Evolutionary conservation across 495 filamentous ascomycete species (phyloP), one percentile per base, ranked within the genome.

Genomic region (Staphylotrichum tortipilum): DNA sequence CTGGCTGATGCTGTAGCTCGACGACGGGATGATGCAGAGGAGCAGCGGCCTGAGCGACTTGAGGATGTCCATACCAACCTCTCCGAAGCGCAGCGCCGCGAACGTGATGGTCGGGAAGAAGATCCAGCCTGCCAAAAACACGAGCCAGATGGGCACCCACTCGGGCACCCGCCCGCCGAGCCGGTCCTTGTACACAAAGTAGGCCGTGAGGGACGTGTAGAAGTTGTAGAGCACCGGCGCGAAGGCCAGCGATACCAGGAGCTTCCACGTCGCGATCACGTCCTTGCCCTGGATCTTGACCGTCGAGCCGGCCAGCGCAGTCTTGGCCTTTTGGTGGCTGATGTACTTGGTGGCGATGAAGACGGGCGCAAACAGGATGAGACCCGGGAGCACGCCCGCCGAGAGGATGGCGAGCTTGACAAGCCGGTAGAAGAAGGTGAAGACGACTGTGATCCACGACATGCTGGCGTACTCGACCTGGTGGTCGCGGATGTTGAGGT

Each of bases 211-310:
- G 24, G 77, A 66, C 5, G 86, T 85, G 66, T 95, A 96, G 31
- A 81, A 74, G 47, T 83, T 81, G 65, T 97, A 96, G 4, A 95
- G 73, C 6, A 88, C 69, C 0, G 92, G 92, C 7, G 90, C 87
- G 57, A 99, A 82, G 12, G 82, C 89, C 59, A 97, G 74, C 26
- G 91, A 80, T 21, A 97, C 90, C 8, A 99, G 81, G 11, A 99
- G 77, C 65, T 99, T 99, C 92, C 92, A 99, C 0, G 92, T 97
- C 0, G 92, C 92, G 74, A 99, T 91, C 21, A 99, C 92, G 65
- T 99, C 92, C 29, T 83, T 79, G 15, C 87, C 92, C 63, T 94
- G 84, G 23, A 99, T 78, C 63, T 99, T 99, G 54, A 99, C 92
- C 2, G 84, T 86, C 9, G 89, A 95, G 18, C 84, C 89, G 4